Percentiles rank a stretch among this genome's conserved stretches.
phyloP scores from a whole-genome alignment of 2,329 filamentous ascomycete species.

The Colletotrichum paranaense region DNA sequence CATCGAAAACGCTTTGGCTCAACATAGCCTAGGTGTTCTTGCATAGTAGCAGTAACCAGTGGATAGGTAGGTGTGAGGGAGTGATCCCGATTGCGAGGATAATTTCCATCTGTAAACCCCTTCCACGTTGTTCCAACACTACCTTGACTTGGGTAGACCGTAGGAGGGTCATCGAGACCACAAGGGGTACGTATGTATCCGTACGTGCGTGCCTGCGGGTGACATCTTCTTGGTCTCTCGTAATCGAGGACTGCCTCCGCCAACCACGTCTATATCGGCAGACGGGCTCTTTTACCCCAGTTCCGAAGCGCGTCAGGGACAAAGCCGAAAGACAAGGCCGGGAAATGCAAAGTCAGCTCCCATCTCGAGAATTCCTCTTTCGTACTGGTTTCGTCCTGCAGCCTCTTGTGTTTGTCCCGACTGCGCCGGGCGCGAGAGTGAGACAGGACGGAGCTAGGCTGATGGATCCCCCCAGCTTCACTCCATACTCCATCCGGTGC shows the following conservation, averaged over 20 bases:
- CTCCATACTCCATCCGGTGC: neutral
- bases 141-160: neutral
- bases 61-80: neutral
- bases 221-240: no score
- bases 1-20: neutral
- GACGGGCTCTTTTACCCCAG: neutral
- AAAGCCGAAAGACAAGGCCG: slow-evolving; percentile 15
- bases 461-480: neutral
- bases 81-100: neutral
- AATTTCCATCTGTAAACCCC: neutral
- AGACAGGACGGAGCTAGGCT: slow-evolving; percentile 18
- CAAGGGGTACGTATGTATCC: no score
- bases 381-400: slow-evolving; percentile 7
- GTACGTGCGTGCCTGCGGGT: no score
- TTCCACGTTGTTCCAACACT: neutral
- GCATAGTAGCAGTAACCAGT: neutral
- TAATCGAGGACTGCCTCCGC: no score
- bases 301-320: slow-evolving; percentile 13
- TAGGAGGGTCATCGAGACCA: neutral
- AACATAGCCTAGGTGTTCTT: neutral
- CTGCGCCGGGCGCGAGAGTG: slow-evolving; percentile 11
- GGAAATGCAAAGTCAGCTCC: neutral
- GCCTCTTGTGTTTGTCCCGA: slow-evolving; percentile 10
- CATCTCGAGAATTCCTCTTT: neutral
- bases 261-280: no score